Percentiles rank a stretch among this genome's conserved stretches.
phyloP scores from a whole-genome alignment of 306 rosid species.

The Vachellia pachyceras region DNA sequence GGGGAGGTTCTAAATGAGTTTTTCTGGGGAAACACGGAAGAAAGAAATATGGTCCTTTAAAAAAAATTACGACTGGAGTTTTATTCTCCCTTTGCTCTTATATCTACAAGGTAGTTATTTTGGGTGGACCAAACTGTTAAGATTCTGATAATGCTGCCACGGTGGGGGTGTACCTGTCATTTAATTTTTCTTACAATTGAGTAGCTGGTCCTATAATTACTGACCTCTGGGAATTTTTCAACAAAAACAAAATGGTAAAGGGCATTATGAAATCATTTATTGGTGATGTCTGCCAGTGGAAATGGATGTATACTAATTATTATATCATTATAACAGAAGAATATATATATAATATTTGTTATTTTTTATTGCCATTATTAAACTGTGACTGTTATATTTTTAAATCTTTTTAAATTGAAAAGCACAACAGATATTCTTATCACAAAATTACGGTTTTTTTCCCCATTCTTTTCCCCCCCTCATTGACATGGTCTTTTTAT shows the following conservation, averaged over 20 bases:
- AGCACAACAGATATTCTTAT: not conserved
- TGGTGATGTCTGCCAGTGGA: not conserved
- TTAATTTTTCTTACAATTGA: not conserved
- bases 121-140: not conserved
- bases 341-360: not conserved
- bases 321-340: not conserved
- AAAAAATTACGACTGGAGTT: not conserved
- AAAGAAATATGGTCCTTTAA: not conserved
- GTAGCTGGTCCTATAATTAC: not conserved
- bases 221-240: not conserved
- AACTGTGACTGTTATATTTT: not conserved
- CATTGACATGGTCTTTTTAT: constrained; percentile 9
- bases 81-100: not conserved
- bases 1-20: not conserved
- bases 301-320: not conserved
- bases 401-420: not conserved
- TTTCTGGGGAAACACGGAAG: no score
- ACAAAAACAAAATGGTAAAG: not conserved
- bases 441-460: not conserved
- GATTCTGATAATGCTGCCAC: not conserved
- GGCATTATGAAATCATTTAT: not conserved
- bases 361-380: not conserved
- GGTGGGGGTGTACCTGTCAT: not conserved
- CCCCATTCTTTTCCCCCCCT: no score
- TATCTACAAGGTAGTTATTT: not conserved